A percentile compares a stretch with the other conserved stretches of the same genome.
These are phyloP conservation scores for Trichosporon sp. DNA, from an alignment of 1,284 basidiomycete genomes.

Conservation along the genomic window DNA sequence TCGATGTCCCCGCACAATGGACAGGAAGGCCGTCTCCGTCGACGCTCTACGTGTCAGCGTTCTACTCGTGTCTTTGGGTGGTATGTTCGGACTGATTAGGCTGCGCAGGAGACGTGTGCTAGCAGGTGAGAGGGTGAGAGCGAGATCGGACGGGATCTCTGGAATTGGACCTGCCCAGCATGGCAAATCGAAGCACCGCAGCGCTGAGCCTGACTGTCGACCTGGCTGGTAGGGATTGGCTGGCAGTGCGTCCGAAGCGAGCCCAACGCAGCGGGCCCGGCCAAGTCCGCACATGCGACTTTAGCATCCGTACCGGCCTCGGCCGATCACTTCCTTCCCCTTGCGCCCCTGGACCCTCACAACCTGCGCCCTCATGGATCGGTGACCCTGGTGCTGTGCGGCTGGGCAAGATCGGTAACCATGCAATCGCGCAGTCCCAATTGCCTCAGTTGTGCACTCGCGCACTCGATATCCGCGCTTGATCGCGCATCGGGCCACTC, in stretches of 20 bases:
- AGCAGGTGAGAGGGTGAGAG: background rate
- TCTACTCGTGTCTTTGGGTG: background rate
- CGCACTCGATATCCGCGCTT: background rate
- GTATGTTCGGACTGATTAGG: no score
- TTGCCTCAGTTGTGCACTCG: background rate
- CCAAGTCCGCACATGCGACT: background rate
- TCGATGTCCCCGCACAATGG: slow-evolving; percentile 30
- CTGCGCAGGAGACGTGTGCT: no score
- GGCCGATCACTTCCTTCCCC: background rate
- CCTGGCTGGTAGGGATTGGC: background rate
- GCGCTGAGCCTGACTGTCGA: background rate
- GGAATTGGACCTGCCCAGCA: background rate
- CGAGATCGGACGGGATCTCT: background rate
- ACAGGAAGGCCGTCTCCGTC: slow-evolving; percentile 36
- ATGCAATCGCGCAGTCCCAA: background rate
- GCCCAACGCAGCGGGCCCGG: background rate
- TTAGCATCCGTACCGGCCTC: background rate
- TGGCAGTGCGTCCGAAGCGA: background rate
- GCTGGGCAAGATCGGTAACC: no score
- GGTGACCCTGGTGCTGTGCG: background rate
- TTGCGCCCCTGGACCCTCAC: background rate
- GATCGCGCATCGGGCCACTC: background rate
- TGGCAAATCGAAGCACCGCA: background rate
- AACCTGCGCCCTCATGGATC: background rate
- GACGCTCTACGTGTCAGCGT: slow-evolving; percentile 22